Evolutionary conservation across 1,284 basidiomycete species (phyloP), one percentile per base, ranked within the genome.

Genomic region (Cutaneotrichosporon sp.): DNA sequence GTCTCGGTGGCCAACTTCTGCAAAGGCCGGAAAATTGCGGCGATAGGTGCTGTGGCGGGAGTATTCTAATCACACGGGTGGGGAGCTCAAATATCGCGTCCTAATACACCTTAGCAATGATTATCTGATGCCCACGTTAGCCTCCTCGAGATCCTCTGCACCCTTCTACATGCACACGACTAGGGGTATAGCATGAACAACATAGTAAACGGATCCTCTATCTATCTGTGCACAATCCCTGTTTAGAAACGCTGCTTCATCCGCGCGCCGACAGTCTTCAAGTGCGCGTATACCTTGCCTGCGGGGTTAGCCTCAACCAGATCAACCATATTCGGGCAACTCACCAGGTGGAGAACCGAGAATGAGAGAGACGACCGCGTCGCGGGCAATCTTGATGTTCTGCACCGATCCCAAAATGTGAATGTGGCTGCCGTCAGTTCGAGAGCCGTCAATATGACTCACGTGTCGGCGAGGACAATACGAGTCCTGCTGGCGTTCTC

Each of bases 391-490:
- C 76, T 94, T 97, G 80, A 98, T 97, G 69, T 97, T 97, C 56
- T 76, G 76, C 49, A 80, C 80, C 12, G 78, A 79, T 18, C 80
- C 80, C 10, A 81, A 70, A 56, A 82, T 81, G 62, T 81, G 79
- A 48, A 82, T 80, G 58, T 80, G 77, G n/a, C 77, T 77, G 46
- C 9, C 22, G 46, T 54, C 22, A 58, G 22, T 20, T 22, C 35
- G 8, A 22, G 18, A 5, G 10, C 9, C 12, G 41, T 14, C 23
- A 37, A 26, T n/a, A 26, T 8, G 21, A 80, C 88, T 58, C 68
- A 92, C 87, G 91, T 94, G 73, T 98, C 94, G 20, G 94, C 94
- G 38, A 98, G 83, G 33, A 98, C 90, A 53, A 98, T 92, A 35
- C 94, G 86, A 20, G 94, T 98, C 55, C 94, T 82, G 65, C 87